Conservation (phyloP, 2,329 filamentous ascomycete genomes). For the Magnaporthiopsis poae region DNA sequence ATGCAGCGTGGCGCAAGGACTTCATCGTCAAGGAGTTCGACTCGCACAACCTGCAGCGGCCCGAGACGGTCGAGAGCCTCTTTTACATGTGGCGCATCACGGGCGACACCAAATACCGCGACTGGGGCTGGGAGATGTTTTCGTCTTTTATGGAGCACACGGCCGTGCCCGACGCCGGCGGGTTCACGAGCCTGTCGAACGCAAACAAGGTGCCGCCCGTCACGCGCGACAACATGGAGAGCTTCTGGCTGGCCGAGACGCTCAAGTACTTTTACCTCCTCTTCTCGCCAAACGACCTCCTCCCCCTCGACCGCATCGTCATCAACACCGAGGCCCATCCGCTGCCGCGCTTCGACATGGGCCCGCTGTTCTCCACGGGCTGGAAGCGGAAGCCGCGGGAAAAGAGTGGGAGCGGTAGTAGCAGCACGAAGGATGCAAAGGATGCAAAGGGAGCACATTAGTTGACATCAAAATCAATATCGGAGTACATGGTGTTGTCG, state of each 20-base stretch:
- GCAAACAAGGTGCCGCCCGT: constrained; percentile 62
- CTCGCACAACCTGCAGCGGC: constrained; percentile 83
- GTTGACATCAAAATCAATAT: too few relatives aligned
- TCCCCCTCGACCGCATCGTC: constrained; percentile 78
- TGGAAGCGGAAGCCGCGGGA: constrained; percentile 59
- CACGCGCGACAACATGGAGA: constrained; percentile 88
- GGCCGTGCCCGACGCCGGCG: constrained; percentile 63
- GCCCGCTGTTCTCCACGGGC: constrained; percentile 65
- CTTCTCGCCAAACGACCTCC: constrained; percentile 72
- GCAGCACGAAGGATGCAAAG: constrained; percentile 24
- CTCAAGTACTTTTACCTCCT: constrained; percentile 95
- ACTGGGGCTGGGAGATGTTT: constrained; percentile 99
- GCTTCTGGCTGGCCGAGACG: constrained; percentile 97
- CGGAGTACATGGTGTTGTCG: too few relatives aligned
- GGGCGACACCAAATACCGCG: constrained; percentile 73
- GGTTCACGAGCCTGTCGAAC: constrained; percentile 72
- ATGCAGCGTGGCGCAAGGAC: constrained; percentile 65
- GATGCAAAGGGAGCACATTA: constrained; percentile 28
- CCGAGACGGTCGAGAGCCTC: constrained; percentile 90
- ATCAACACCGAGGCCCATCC: constrained; percentile 95
- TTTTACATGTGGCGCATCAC: constrained; percentile 99
- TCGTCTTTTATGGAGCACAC: constrained; percentile 80
- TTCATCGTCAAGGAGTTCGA: constrained; percentile 74
- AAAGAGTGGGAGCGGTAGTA: not conserved
- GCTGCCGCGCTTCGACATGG: constrained; percentile 77